phyloP scores from a whole-genome alignment of 495 filamentous ascomycete species.

The Neurospora discreta region DNA sequence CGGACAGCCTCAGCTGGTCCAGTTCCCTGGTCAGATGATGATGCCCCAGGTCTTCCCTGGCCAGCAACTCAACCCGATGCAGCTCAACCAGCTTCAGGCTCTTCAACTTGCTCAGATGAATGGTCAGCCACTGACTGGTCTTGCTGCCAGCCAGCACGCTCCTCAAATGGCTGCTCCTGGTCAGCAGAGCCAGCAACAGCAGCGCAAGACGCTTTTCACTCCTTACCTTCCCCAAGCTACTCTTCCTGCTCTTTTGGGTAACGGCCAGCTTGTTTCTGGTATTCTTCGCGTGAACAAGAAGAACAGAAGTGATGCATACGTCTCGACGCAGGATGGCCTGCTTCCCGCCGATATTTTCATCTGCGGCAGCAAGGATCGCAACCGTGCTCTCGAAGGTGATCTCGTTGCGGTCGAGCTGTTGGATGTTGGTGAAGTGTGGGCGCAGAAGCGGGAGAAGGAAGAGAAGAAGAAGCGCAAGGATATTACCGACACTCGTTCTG shows the following conservation, averaged over 20 bases:
- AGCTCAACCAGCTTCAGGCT: slow-evolving; percentile 83
- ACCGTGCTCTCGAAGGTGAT: slow-evolving; percentile 91
- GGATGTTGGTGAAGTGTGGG: slow-evolving; percentile 97
- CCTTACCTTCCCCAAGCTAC: slow-evolving; percentile 95
- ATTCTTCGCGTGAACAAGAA: slow-evolving; percentile 98
- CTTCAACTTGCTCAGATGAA: slow-evolving; percentile 79
- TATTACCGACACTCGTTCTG: slow-evolving; percentile 78
- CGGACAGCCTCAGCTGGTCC: slow-evolving; percentile 82
- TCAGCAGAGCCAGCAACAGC: slow-evolving; percentile 81
- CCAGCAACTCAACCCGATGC: slow-evolving; percentile 81
- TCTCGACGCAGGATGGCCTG: slow-evolving; percentile 74
- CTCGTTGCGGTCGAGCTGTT: slow-evolving; percentile 91
- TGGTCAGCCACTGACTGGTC: slow-evolving; percentile 56
- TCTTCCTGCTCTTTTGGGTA: slow-evolving; percentile 77
- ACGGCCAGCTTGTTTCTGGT: slow-evolving; percentile 91
- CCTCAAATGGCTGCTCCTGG: slow-evolving; percentile 53
- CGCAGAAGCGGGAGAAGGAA: slow-evolving; percentile 96
- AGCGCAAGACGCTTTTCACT: slow-evolving; percentile 97
- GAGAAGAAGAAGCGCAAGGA: slow-evolving; percentile 99
- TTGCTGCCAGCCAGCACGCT: slow-evolving; percentile 69
- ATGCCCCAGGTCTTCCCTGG: slow-evolving; percentile 68
- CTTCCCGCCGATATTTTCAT: slow-evolving; percentile 99
- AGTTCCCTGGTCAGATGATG: slow-evolving; percentile 70
- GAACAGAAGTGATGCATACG: slow-evolving; percentile 96
- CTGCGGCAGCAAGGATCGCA: slow-evolving; percentile 96